Conservation (phyloP, 192 early-diverging fungal species). For the Mycoemilia scoparia region DNA sequence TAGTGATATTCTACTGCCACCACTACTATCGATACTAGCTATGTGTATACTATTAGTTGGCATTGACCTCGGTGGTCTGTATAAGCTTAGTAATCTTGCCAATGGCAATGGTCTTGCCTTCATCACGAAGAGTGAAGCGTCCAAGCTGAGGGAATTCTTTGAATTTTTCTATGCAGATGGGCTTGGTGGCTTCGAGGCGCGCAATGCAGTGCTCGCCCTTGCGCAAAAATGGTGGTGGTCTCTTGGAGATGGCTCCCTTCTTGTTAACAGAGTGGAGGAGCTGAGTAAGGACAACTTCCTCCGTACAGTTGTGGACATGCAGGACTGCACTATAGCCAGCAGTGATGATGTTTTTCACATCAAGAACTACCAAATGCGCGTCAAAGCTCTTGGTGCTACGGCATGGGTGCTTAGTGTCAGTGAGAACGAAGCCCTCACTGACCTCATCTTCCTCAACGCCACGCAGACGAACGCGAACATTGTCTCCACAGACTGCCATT, state of each 20-base stretch:
- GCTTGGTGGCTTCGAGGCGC: constrained; percentile 52
- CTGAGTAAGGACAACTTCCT: constrained; percentile 68
- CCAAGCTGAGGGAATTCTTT: constrained; percentile 77
- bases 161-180: constrained; percentile 77
- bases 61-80: constrained; percentile 1
- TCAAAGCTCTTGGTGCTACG: constrained; percentile 64
- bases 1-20: no score
- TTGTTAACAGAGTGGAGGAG: constrained; percentile 87
- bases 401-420: constrained; percentile 56
- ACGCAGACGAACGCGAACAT: constrained; percentile 73
- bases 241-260: constrained; percentile 71
- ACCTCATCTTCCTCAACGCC: constrained; percentile 90
- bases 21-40: no score
- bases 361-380: constrained; percentile 75
- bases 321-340: constrained; percentile 89
- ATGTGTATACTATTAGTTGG: background rate
- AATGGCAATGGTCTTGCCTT: constrained; percentile 73
- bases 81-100: constrained; percentile 78
- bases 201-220: constrained; percentile 79
- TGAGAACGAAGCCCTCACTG: constrained; percentile 73
- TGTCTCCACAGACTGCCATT: constrained; percentile 72
- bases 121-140: constrained; percentile 95
- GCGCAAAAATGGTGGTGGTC: constrained; percentile 85
- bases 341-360: constrained; percentile 89
- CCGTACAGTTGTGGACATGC: constrained; percentile 73